These are phyloP conservation scores for Solanum habrochaites DNA, from an alignment of 257 asterid genomes.

Conservation along the genomic window DNA sequence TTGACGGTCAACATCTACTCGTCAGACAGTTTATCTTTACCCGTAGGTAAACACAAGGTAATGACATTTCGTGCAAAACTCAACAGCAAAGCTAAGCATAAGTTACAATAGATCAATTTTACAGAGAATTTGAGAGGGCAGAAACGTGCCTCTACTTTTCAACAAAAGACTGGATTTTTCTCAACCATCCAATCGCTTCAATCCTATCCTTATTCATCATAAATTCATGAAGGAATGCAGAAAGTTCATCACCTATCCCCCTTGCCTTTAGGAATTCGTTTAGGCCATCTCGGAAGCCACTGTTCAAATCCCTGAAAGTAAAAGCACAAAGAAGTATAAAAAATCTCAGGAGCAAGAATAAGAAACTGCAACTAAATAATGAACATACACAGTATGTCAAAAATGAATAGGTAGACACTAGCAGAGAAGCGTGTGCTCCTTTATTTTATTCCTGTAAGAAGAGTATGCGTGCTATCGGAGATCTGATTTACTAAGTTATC, in stretches of 20 bases:
- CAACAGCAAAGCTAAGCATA: not conserved
- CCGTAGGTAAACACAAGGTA: not conserved
- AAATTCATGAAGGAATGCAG: conserved; percentile 40
- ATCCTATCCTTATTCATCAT: conserved; percentile 48
- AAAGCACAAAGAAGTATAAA: not conserved
- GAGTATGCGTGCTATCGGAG: not conserved
- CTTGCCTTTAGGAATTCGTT: conserved; percentile 35
- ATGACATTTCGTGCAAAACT: not conserved
- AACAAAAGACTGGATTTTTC: conserved; percentile 21
- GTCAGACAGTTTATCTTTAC: not conserved
- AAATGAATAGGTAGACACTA: not conserved
- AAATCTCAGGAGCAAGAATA: conserved; percentile 2
- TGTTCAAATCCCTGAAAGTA: conserved; percentile 24
- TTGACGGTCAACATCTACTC: not conserved
- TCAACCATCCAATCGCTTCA: conserved; percentile 44
- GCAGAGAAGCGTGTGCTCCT: not conserved
- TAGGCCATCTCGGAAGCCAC: conserved; percentile 26
- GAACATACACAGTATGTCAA: not conserved
- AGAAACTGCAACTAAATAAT: not conserved
- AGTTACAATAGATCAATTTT: not conserved
- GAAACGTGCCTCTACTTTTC: conserved; percentile 8
- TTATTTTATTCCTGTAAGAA: not conserved
- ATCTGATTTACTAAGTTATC: not conserved
- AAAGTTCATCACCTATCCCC: conserved; percentile 34
- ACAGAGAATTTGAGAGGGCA: not conserved